A percentile compares a stretch with the other conserved stretches of the same genome.
phyloP scores from a whole-genome alignment of 2,329 filamentous ascomycete genomes.

The Chaetomium strumarium region DNA sequence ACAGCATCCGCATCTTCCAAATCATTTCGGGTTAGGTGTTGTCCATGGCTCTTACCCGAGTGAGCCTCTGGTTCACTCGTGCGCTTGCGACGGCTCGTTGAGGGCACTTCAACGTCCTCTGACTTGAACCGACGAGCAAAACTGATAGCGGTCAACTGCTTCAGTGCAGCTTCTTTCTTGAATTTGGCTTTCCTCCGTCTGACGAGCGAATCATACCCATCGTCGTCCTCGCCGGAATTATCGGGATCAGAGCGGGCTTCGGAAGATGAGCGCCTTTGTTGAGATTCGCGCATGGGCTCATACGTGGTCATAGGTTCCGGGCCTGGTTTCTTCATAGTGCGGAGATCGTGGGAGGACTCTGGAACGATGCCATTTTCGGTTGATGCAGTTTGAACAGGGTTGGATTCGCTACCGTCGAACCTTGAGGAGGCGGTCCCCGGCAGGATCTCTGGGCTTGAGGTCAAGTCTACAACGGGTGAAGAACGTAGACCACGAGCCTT shows the following conservation, averaged over 20 bases:
- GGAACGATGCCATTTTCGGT: slow-evolving; percentile 17
- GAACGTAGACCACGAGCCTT: slow-evolving; percentile 44
- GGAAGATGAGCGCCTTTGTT: slow-evolving; percentile 32
- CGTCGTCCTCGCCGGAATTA: slow-evolving; percentile 26
- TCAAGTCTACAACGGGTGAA: slow-evolving; percentile 31
- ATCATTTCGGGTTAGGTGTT: slow-evolving; percentile 16
- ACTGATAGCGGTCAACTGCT: slow-evolving; percentile 38
- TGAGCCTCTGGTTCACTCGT: slow-evolving; percentile 20
- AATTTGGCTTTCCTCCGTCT: slow-evolving; percentile 34
- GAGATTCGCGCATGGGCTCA: slow-evolving; percentile 42
- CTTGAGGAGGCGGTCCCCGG: slow-evolving; percentile 18
- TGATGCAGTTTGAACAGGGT: slow-evolving; percentile 13
- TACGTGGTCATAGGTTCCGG: slow-evolving; percentile 37
- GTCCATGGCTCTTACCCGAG: slow-evolving; percentile 18
- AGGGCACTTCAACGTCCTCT: slow-evolving; percentile 34
- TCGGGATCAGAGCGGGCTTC: slow-evolving; percentile 22
- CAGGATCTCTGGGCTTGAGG: slow-evolving; percentile 24
- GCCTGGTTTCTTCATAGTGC: slow-evolving; percentile 11
- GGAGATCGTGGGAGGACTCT: slow-evolving; percentile 16
- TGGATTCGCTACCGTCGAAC: slow-evolving; percentile 9
- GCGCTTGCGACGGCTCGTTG: slow-evolving; percentile 26
- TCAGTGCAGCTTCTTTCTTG: slow-evolving; percentile 36
- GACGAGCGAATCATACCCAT: slow-evolving; percentile 32
- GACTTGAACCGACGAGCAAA: slow-evolving; percentile 31
- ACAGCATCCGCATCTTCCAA: slow-evolving; percentile 20